These are phyloP conservation scores for Theileria luwenshuni DNA, from an alignment of 169 alveolate genomes.

Conservation along the genomic window DNA sequence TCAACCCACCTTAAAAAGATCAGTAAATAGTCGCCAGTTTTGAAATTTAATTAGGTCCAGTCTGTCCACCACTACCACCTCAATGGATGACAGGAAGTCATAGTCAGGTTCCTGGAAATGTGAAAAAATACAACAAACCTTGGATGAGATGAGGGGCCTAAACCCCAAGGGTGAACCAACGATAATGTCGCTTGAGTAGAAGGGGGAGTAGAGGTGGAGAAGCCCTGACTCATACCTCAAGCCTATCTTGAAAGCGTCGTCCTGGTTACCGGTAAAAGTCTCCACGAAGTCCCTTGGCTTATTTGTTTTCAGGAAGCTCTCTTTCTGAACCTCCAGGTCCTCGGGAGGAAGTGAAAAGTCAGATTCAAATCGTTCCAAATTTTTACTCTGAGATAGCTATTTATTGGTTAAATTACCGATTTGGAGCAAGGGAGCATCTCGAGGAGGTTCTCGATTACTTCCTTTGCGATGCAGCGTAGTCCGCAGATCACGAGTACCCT, in stretches of 20 bases:
- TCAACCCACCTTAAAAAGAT: constrained; percentile 59
- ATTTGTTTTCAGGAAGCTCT: constrained; percentile 59
- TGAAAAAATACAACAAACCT: not conserved
- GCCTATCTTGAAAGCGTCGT: constrained; percentile 87
- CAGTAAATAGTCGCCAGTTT: constrained; percentile 81
- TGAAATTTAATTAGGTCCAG: constrained; percentile 85
- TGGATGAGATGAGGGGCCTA: constrained; percentile 24
- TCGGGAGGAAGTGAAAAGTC: constrained; percentile 73
- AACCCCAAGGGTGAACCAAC: constrained; percentile 89
- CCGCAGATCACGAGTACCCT: constrained; percentile 80
- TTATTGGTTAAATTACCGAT: constrained; percentile 19
- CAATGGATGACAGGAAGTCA: constrained; percentile 86
- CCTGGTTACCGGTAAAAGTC: constrained; percentile 77
- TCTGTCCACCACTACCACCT: constrained; percentile 80
- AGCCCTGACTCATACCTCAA: constrained; percentile 76
- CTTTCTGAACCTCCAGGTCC: constrained; percentile 58
- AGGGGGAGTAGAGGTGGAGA: constrained; percentile 80
- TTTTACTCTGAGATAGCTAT: constrained; percentile 40
- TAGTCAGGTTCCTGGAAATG: constrained; percentile 56
- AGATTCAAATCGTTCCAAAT: constrained; percentile 67
- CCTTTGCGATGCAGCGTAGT: constrained; percentile 73
- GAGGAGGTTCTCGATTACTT: constrained; percentile 66
- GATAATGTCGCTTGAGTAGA: constrained; percentile 82
- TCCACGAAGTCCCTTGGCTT: constrained; percentile 70
- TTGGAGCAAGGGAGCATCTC: constrained; percentile 71